Base-by-base conservation (phyloP, 495 filamentous ascomycete species). In the Haplographium delicatum region DNA sequence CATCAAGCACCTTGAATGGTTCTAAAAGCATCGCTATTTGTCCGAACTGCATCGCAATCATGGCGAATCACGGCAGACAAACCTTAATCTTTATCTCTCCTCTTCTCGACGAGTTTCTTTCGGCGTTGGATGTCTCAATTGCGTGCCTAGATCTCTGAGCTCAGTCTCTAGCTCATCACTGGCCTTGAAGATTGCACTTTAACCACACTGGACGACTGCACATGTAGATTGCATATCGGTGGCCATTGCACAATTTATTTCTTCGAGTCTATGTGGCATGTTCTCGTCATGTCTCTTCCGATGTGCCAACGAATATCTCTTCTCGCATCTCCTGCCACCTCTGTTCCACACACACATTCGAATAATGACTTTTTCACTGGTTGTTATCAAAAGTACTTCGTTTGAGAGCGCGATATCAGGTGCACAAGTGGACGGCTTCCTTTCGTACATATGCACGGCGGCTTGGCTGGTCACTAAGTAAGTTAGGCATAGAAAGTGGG, bases 121-220 rank as follows among this genome's bases (percentile, higher is more conserved):
- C 52, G 60, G 60, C 57, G 60, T 62, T 62, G 60, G 58, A 61
- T 61, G 54, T 61, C 35, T 27, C 33, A 34, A 40, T 48, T 44
- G 42, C 50, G 47, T 45, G 41, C 52, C 44, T 57, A 61, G 57
- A 57, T 54, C 50, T 57, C 44, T 31, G 35, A 44, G 50, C 43
- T 50, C 38, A 39, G 31, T 22, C 33, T 42, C 33, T 24, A 46
- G 40, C 35, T 47, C 39, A 30, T 52, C 39, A 27, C 33, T 42
- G 46, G 45, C 57, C 48, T 50, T 39, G 49, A 28, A 47, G 35
- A 26, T 16, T 39, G 26, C 33, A 24, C 45, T 50, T 42, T 38
- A 26, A 31, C 35, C 15, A 55, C 40, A 47, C 38, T 47, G 51
- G 47, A 37, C 25, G 18, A 22, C 31, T 50, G 51, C 50, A 52